These are phyloP conservation scores for Rosa persica DNA, from an alignment of 306 rosid species.

Conservation along the genomic window DNA sequence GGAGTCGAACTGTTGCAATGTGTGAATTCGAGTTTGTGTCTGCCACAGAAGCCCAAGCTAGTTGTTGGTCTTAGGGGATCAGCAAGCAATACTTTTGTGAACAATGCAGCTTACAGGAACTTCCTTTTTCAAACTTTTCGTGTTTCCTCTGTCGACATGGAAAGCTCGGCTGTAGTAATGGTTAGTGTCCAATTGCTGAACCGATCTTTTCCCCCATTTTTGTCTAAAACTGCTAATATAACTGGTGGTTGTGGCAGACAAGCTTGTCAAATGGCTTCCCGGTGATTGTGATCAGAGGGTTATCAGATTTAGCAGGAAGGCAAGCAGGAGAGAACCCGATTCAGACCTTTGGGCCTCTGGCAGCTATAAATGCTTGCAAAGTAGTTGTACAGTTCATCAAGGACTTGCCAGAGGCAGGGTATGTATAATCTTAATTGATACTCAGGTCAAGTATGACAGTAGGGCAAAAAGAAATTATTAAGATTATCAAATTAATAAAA, in stretches of 20 bases:
- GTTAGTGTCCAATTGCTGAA: constrained; percentile 18
- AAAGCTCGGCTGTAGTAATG: constrained; percentile 53
- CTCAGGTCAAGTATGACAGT: neutral
- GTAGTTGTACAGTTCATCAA: constrained; percentile 34
- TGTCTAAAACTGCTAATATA: neutral
- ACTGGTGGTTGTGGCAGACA: constrained; percentile 33
- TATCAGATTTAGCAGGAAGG: constrained; percentile 56
- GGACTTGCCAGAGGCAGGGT: neutral
- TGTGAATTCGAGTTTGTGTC: constrained; percentile 41
- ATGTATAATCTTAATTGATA: neutral
- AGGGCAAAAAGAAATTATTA: neutral
- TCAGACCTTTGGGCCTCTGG: constrained; percentile 40
- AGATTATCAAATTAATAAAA: neutral
- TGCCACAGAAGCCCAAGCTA: constrained; percentile 38
- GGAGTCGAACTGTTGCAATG: constrained; percentile 36
- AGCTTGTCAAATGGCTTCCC: constrained; percentile 47
- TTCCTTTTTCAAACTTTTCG: constrained; percentile 36
- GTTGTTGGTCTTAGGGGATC: constrained; percentile 44
- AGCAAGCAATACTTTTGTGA: constrained; percentile 40
- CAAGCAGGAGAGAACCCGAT: constrained; percentile 37
- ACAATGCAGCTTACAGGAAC: constrained; percentile 52
- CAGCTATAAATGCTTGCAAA: constrained; percentile 42
- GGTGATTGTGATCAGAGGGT: constrained; percentile 48
- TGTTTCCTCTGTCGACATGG: constrained; percentile 46
- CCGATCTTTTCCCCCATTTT: neutral